These are phyloP conservation scores for Penicillium psychrofluorescens DNA, from an alignment of 495 filamentous ascomycete species.

Conservation along the genomic window DNA sequence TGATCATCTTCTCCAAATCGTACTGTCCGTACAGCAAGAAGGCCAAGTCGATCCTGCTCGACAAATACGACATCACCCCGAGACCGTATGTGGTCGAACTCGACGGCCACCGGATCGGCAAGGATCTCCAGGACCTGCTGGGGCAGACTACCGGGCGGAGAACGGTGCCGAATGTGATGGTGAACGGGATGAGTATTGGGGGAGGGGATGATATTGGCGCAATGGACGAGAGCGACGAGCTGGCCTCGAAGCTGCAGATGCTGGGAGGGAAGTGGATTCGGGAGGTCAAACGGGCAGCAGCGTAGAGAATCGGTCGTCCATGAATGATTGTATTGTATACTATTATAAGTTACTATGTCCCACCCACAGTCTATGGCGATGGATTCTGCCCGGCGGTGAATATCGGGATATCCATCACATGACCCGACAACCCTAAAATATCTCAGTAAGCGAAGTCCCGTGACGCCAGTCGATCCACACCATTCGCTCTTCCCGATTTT, in stretches of 20 bases:
- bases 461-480: slow-evolving; percentile 40
- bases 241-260: slow-evolving; percentile 63
- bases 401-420: too few relatives aligned
- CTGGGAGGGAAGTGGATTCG: slow-evolving; percentile 67
- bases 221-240: slow-evolving; percentile 58
- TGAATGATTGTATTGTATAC: too few relatives aligned
- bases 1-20: slow-evolving; percentile 92
- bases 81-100: slow-evolving; percentile 85
- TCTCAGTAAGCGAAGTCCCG: slow-evolving; percentile 40
- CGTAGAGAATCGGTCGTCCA: too few relatives aligned
- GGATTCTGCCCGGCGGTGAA: too few relatives aligned
- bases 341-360: too few relatives aligned
- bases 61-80: slow-evolving; percentile 75
- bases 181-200: slow-evolving; percentile 83
- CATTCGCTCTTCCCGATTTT: slow-evolving; percentile 32
- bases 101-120: slow-evolving; percentile 70
- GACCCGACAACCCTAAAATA: slow-evolving; percentile 28
- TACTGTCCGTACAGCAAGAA: slow-evolving; percentile 79
- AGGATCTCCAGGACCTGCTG: slow-evolving; percentile 59
- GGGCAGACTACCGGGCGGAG: slow-evolving; percentile 64
- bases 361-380: too few relatives aligned
- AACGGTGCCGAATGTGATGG: slow-evolving; percentile 88
- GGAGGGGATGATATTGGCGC: slow-evolving; percentile 80
- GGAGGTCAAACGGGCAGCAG: slow-evolving; percentile 29
- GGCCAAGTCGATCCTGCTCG: slow-evolving; percentile 76